Evolutionary conservation across 768 basidiomycete species (phyloP).

Genomic region (Collybia mongolica): DNA sequence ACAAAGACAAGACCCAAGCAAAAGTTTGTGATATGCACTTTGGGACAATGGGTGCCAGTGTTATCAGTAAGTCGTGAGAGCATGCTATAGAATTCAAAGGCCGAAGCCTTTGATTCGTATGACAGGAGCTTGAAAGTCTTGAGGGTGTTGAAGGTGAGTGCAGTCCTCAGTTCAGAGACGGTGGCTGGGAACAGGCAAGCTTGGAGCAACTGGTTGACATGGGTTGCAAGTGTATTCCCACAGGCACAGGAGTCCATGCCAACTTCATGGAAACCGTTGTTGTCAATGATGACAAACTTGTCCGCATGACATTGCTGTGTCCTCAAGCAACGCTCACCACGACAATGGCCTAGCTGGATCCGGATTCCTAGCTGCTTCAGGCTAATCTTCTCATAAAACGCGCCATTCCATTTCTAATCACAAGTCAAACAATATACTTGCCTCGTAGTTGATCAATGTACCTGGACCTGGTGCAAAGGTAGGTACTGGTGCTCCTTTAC

Average conservation of each 20-base stretch:
- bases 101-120: slow-evolving; percentile 18
- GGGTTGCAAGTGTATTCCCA: neutral
- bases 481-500: no score
- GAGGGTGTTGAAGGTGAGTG: neutral
- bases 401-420: neutral
- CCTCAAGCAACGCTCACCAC: neutral
- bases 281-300: neutral
- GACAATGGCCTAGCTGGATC: neutral
- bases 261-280: neutral
- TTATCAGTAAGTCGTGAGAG: slow-evolving; percentile 13
- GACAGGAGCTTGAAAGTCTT: slow-evolving; percentile 18
- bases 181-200: neutral
- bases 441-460: no score
- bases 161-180: neutral
- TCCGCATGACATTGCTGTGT: neutral
- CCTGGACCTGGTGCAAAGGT: no score
- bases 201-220: neutral
- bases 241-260: neutral
- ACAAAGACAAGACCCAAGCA: no score
- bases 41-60: neutral
- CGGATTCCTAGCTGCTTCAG: neutral
- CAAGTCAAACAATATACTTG: no score
- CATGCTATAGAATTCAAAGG: slow-evolving; percentile 15
- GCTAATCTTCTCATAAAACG: neutral
- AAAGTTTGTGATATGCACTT: no score